These are phyloP conservation scores for Carex kokanica DNA, from an alignment of 176 grass and related monocot genomes.

Conservation along the genomic window DNA sequence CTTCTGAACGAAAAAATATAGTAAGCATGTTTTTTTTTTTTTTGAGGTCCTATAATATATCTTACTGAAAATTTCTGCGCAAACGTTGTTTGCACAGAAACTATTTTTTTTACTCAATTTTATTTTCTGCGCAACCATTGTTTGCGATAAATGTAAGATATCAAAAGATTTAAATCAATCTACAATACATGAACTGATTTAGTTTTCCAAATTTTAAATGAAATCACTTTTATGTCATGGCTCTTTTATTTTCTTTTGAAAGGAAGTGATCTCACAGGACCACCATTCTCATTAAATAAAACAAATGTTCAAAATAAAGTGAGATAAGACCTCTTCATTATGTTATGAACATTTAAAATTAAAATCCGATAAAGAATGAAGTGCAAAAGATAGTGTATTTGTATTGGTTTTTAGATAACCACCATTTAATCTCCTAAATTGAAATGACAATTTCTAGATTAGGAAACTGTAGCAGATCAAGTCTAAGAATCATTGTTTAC, in stretches of 20 bases:
- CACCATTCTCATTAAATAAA: background rate
- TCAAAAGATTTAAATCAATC: background rate
- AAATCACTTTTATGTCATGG: background rate
- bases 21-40: background rate
- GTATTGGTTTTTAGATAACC: background rate
- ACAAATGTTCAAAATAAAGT: background rate
- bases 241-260: background rate
- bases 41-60: background rate
- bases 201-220: background rate
- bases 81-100: background rate
- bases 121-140: background rate
- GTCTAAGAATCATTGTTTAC: background rate
- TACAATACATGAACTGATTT: background rate
- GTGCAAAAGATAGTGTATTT: background rate
- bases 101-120: background rate
- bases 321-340: background rate
- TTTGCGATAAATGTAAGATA: background rate
- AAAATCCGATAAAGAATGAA: background rate
- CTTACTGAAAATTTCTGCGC: background rate
- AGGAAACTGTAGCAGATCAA: background rate
- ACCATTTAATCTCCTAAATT: background rate
- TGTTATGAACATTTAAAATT: background rate
- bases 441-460: background rate
- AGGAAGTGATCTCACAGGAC: background rate
- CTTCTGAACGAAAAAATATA: background rate